phyloP scores from a whole-genome alignment of 306 rosid genomes.

The Medicago ruthenica region DNA sequence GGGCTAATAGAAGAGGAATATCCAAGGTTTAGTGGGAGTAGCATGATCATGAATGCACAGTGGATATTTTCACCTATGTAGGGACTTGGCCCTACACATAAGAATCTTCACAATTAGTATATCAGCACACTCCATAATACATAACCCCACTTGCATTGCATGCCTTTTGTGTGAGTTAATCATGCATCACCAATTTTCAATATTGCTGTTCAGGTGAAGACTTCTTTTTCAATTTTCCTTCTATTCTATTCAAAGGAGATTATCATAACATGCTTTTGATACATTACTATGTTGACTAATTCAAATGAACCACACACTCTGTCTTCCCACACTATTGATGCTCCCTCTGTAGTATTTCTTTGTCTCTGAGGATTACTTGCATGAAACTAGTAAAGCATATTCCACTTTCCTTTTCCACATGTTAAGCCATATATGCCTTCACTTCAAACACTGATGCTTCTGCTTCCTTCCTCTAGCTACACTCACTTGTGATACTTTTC shows the following conservation, averaged over 20 bases:
- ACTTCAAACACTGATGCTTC: constrained; percentile 40
- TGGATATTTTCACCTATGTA: constrained; percentile 50
- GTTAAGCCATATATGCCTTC: constrained; percentile 39
- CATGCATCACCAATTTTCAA: constrained; percentile 53
- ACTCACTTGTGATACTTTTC: constrained; percentile 27
- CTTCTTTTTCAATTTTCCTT: constrained; percentile 22
- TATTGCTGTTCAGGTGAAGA: constrained; percentile 16
- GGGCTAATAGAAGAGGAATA: constrained; percentile 57
- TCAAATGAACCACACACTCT: constrained; percentile 63
- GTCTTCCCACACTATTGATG: constrained; percentile 35
- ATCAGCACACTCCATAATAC: constrained; percentile 51
- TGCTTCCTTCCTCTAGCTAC: constrained; percentile 45
- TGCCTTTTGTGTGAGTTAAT: constrained; percentile 55
- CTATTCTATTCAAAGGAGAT: constrained; percentile 53
- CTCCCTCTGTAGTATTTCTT: constrained; percentile 39
- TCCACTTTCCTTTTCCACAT: constrained; percentile 47
- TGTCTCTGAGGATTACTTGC: constrained; percentile 60
- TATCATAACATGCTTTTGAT: constrained; percentile 80
- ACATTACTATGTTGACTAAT: constrained; percentile 90
- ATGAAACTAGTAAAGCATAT: constrained; percentile 53
- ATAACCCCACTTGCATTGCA: constrained; percentile 58
- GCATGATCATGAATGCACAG: constrained; percentile 65
- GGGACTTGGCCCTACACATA: constrained; percentile 42
- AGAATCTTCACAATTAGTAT: constrained; percentile 48
- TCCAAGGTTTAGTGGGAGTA: constrained; percentile 68